These are phyloP conservation scores for Cutaneotrichosporon sp. DNA, from an alignment of 1,284 basidiomycete genomes.

Conservation along the genomic window DNA sequence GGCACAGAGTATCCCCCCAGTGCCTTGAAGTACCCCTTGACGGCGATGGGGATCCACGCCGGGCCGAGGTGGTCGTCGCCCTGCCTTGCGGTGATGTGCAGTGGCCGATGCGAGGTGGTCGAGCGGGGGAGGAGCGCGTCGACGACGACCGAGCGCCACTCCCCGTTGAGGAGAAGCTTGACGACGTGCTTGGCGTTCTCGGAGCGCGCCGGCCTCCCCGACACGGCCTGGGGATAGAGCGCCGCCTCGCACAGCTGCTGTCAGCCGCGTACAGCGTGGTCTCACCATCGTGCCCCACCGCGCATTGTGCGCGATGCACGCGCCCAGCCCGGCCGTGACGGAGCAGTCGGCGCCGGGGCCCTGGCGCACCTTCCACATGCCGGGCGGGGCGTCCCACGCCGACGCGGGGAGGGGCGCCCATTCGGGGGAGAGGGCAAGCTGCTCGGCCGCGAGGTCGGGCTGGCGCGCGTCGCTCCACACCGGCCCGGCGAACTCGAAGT, in stretches of 20 bases:
- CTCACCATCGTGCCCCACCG: conserved; percentile 68
- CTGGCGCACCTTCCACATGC: conserved; percentile 63
- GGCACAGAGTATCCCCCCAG: conserved; percentile 46
- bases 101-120: conserved; percentile 17
- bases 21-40: conserved; percentile 49
- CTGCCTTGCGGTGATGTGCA: conserved; percentile 35
- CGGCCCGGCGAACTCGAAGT: conserved; percentile 24
- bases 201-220: conserved; percentile 48
- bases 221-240: conserved; percentile 31
- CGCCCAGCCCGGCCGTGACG: conserved; percentile 80
- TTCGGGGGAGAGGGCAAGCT: conserved; percentile 26
- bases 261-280: conserved; percentile 17
- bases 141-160: conserved; percentile 48
- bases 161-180: conserved; percentile 49
- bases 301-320: conserved; percentile 72
- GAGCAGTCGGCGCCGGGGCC: conserved; percentile 88
- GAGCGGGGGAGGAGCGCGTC: conserved; percentile 42
- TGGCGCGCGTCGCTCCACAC: conserved; percentile 26
- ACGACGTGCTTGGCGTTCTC: conserved; percentile 53
- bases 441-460: conserved; percentile 36
- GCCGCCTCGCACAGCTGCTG: conserved; percentile 45
- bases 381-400: conserved; percentile 13
- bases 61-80: conserved; percentile 18
- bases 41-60: conserved; percentile 42
- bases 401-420: conserved; percentile 25